Percentiles rank a stretch among this genome's conserved stretches.
Conservation (phyloP, 2,329 filamentous ascomycete species). For the Ascochyta viciae-villosae region DNA sequence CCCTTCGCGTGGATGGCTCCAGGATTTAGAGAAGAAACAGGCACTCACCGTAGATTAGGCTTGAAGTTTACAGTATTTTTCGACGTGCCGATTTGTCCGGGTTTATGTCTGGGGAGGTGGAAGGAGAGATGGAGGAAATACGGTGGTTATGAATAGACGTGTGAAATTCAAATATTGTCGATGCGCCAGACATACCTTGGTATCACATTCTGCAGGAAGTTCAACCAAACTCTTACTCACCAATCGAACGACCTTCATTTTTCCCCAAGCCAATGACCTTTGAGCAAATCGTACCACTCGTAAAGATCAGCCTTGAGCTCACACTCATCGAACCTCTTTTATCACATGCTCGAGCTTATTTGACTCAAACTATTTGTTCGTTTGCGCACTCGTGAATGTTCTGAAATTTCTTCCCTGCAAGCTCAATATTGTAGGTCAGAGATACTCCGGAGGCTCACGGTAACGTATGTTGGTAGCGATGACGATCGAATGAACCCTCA, state of each 20-base stretch:
- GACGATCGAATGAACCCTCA: background rate
- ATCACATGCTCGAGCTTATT: background rate
- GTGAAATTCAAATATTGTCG: background rate
- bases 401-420: background rate
- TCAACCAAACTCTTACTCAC: background rate
- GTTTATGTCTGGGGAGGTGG: background rate
- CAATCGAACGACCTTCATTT: background rate
- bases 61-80: background rate
- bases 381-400: background rate
- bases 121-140: background rate
- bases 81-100: background rate
- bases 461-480: constrained; percentile 1
- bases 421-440: too few species aligned
- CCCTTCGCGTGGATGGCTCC: background rate
- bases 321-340: background rate
- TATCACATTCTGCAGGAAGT: background rate
- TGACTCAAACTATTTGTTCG: background rate
- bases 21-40: background rate
- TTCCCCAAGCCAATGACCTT: background rate
- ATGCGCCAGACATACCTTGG: background rate
- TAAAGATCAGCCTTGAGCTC: background rate
- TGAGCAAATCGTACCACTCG: background rate
- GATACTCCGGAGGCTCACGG: background rate
- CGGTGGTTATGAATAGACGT: background rate
- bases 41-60: background rate